phyloP scores from a whole-genome alignment of 129 eudicot genomes.

The Saposhnikovia divaricata region DNA sequence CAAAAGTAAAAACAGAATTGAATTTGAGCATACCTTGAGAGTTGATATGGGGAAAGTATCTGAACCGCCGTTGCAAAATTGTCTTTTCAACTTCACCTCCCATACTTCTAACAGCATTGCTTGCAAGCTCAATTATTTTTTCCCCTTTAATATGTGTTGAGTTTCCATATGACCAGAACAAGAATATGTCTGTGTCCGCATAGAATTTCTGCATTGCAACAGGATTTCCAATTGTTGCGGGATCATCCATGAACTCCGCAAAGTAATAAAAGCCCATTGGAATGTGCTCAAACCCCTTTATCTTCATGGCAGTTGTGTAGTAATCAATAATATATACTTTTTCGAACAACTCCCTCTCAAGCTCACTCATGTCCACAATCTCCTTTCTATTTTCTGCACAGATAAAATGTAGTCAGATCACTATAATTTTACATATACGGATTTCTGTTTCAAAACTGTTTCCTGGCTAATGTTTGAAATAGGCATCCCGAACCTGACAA shows the following conservation, averaged over 20 bases:
- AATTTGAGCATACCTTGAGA: conserved; percentile 22
- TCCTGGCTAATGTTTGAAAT: too few relatives aligned
- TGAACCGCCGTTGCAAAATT: conserved; percentile 34
- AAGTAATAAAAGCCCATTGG: conserved; percentile 46
- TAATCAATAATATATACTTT: conserved; percentile 44
- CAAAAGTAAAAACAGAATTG: background rate
- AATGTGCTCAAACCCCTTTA: conserved; percentile 35
- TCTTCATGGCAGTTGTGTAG: conserved; percentile 40
- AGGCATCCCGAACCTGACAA: too few relatives aligned
- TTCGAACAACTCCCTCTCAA: conserved; percentile 37
- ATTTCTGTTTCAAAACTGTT: too few relatives aligned
- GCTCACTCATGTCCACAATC: conserved; percentile 32
- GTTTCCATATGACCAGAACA: conserved; percentile 51
- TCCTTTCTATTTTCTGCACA: conserved; percentile 15
- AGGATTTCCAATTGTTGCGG: conserved; percentile 34
- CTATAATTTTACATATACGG: too few relatives aligned
- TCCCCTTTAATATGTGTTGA: conserved; percentile 24
- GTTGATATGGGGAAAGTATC: conserved; percentile 44
- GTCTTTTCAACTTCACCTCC: conserved; percentile 32
- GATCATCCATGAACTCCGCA: conserved; percentile 35
- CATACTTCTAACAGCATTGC: conserved; percentile 25
- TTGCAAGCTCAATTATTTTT: conserved; percentile 21
- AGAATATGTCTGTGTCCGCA: conserved; percentile 32
- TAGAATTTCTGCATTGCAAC: conserved; percentile 50
- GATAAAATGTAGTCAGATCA: background rate